Evolutionary conservation across 148 eudicot species (phyloP), one percentile per base, ranked within the genome.

Genomic region (Nepenthes gracilis): DNA sequence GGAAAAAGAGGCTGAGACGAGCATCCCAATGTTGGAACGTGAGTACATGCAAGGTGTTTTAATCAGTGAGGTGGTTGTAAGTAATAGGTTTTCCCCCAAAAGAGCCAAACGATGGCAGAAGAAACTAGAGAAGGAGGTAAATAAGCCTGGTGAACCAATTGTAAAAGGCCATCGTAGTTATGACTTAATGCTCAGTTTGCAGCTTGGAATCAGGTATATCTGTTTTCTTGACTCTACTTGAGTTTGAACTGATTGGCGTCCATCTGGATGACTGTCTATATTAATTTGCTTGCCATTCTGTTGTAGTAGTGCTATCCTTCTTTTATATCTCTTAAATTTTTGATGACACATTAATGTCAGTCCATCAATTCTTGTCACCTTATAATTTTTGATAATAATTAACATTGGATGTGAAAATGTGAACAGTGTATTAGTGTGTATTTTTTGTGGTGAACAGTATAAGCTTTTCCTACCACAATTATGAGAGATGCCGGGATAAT

Each of bases 31-130:
- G 1, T 68, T 88, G 35, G 95, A 93, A 69, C 78, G 99, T 56
- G 99, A 88, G 75, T 93, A 93, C 75, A 93, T 93, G 99, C 96
- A 93, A 83, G 99, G 99, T 63, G 95, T 86, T 65, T 54, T 93
- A 47, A 93, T 93, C 33, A 93, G 86, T 72, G 99, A 93, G 82
- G 67, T 93, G 58, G 96, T 93, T 37, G 60, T 84, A 23, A 81
- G 63, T 72, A 62, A 77, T 67, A 71, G 85, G 9, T 80, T 88
- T 70, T 79, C 93, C 37, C 71, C 85, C 47, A 86, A 72, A 72
- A 84, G 84, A 71, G 81, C 78, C 61, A 88, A 70, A 70, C 74
- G 87, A 69, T 60, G 81, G 62, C 88, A 88, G 59, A 84, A 64
- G 75, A 88, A 68, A 71, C 78, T 86, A 33, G 87, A 74, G 12